phyloP scores from a whole-genome alignment of 148 eudicot genomes.

The Chenopodium quinoa region DNA sequence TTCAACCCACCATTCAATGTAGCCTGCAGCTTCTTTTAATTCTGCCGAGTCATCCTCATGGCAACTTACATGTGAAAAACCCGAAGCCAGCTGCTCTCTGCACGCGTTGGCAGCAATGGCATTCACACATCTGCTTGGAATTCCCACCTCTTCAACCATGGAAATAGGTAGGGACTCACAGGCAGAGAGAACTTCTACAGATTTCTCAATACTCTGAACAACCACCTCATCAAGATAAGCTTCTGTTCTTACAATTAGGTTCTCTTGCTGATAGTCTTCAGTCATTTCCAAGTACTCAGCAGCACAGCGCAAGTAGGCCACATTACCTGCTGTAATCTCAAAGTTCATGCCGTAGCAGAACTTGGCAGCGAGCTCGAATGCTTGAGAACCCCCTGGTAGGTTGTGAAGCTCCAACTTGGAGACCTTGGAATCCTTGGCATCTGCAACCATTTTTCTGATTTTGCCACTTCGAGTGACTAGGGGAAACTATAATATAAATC shows the following conservation, averaged over 20 bases:
- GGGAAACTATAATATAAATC: conserved; percentile 50
- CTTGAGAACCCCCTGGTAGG: conserved; percentile 56
- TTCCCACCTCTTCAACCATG: conserved; percentile 42
- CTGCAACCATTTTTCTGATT: conserved; percentile 58
- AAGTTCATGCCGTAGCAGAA: conserved; percentile 67
- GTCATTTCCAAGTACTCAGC: conserved; percentile 70
- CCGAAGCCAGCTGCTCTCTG: conserved; percentile 55
- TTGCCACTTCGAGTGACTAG: conserved; percentile 66
- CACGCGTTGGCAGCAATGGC: conserved; percentile 51
- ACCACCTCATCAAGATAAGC: conserved; percentile 54
- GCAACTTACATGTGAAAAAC: conserved; percentile 38
- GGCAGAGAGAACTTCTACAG: conserved; percentile 47
- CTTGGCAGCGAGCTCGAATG: conserved; percentile 64
- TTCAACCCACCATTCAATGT: conserved; percentile 67
- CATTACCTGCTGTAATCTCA: conserved; percentile 56
- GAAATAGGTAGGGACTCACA: conserved; percentile 47
- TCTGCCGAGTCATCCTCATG: conserved; percentile 35
- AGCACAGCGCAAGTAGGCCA: conserved; percentile 57
- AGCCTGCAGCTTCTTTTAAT: conserved; percentile 25
- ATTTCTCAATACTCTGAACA: conserved; percentile 49
- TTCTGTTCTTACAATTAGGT: conserved; percentile 55
- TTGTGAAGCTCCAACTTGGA: conserved; percentile 49
- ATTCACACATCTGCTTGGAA: conserved; percentile 44
- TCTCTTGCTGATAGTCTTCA: conserved; percentile 53
- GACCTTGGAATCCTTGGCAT: conserved; percentile 38